Conservation (phyloP, 352 stramenopile genomes). For the Pythium coloratum region DNA sequence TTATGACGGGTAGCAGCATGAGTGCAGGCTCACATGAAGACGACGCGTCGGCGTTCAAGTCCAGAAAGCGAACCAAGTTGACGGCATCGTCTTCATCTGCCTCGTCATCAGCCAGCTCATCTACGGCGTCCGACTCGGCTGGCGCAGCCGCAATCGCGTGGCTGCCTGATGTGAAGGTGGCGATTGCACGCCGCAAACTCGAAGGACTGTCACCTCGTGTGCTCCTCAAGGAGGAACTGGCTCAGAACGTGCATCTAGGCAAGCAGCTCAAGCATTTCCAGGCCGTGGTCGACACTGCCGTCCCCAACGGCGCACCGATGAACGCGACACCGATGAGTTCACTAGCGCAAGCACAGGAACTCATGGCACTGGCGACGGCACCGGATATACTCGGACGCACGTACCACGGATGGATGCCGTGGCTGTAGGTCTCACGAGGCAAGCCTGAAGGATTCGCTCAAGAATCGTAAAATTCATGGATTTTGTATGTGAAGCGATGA, state of each 20-base stretch:
- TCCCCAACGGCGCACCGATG: conserved; percentile 10
- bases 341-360: conserved; percentile 76
- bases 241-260: conserved; percentile 66
- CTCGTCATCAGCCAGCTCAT: conserved; percentile 4
- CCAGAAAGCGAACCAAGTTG: conserved; percentile 16
- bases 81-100: background rate
- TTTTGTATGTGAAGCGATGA: too few species aligned
- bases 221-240: conserved; percentile 73
- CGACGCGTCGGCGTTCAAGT: background rate
- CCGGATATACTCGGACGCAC: conserved; percentile 79
- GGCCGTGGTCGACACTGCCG: conserved; percentile 46
- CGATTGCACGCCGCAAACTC: conserved; percentile 72
- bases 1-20: conserved; percentile 6
- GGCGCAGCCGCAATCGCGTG: conserved; percentile 33
- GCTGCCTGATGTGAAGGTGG: conserved; percentile 79
- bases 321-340: conserved; percentile 41
- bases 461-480: too few species aligned
- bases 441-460: background rate
- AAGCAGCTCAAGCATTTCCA: conserved; percentile 60
- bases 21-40: background rate
- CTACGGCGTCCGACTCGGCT: background rate
- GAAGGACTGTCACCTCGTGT: conserved; percentile 66
- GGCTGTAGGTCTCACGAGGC: conserved; percentile 39
- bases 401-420: conserved; percentile 84
- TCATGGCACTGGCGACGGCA: conserved; percentile 80